phyloP scores from a whole-genome alignment of 306 rosid species.

The Lathyrus aphaca region DNA sequence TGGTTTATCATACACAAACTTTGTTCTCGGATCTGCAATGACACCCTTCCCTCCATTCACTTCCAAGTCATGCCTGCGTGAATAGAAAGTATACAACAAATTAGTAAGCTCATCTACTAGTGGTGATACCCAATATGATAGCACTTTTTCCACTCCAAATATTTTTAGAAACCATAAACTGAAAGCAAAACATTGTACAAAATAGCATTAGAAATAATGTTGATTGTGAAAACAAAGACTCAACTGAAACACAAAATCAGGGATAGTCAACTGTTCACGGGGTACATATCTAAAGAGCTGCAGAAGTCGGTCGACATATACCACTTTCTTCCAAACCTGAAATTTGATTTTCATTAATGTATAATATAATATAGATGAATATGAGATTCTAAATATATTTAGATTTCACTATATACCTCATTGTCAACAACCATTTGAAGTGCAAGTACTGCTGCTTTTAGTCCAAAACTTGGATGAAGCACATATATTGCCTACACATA shows the following conservation, averaged over 20 bases:
- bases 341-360: slow-evolving; percentile 19
- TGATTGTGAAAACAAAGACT: slow-evolving; percentile 15
- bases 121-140: not conserved
- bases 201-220: slow-evolving; percentile 12
- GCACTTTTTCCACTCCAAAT: slow-evolving; percentile 21
- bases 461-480: slow-evolving; percentile 93
- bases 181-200: slow-evolving; percentile 19
- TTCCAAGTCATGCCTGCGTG: slow-evolving; percentile 88
- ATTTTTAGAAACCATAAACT: slow-evolving; percentile 13
- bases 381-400: slow-evolving; percentile 14
- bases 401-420: slow-evolving; percentile 48
- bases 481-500: slow-evolving; percentile 78
- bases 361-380: not conserved
- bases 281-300: slow-evolving; percentile 95
- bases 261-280: slow-evolving; percentile 97
- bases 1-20: slow-evolving; percentile 85
- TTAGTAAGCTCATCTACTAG: slow-evolving; percentile 22
- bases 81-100: slow-evolving; percentile 32
- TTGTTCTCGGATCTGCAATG: slow-evolving; percentile 87
- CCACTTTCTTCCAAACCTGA: slow-evolving; percentile 98
- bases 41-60: slow-evolving; percentile 98
- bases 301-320: slow-evolving; percentile 82
- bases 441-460: slow-evolving; percentile 76
- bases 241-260: slow-evolving; percentile 96
- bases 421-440: slow-evolving; percentile 84